Base-by-base conservation (phyloP, 2,329 filamentous ascomycete species). In the Penicillium sp. region DNA sequence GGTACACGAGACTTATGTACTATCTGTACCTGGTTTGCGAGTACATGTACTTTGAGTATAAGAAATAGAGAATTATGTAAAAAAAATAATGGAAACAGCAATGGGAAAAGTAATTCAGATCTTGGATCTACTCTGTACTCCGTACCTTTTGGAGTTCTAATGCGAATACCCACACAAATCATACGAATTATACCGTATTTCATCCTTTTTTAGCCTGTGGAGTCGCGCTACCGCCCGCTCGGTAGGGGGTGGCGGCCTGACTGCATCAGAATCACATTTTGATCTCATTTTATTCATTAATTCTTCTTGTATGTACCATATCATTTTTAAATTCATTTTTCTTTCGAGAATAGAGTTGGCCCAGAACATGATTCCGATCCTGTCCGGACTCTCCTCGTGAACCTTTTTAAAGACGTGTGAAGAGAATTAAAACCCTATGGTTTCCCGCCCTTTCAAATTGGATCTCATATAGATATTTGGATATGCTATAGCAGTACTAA, bases 211-310 rank as follows among this genome's bases (percentile, higher is more conserved):
- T 50, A 51, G 50, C 50, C 56, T 56, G 53, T 61, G 56, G 51
- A 61, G 56, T 60, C 55, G 56, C 65, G 60, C 61, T 68, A 63
- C 59, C 61, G 56, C 58, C 57, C 58, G 61, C 59, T 59, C 61
- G 62, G 61, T 65, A 69, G 68, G 67, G 68, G 68, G 68, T 70
- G 68, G 67, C 68, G 66, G 64, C 59, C 60, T 63, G 30, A 49
- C 38, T 55, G 49, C 51, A 56, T 46, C 48, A 43, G 48, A 25
- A 37, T 54, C 51, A 54, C 51, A 54, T 49, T 54, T 49, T 49
- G 40, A 46, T 36, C 50, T 54, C 22, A 42, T 40, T 47, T 53
- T 33, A 56, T 41, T 25, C 44, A 45, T 43, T 56, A 30, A 28
- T 48, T 47, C 37, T 48, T 47, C 30, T 31, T 33, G 22, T 22